Conservation (phyloP, 2,329 filamentous ascomycete genomes). For the Incumbomyces delicatus region DNA sequence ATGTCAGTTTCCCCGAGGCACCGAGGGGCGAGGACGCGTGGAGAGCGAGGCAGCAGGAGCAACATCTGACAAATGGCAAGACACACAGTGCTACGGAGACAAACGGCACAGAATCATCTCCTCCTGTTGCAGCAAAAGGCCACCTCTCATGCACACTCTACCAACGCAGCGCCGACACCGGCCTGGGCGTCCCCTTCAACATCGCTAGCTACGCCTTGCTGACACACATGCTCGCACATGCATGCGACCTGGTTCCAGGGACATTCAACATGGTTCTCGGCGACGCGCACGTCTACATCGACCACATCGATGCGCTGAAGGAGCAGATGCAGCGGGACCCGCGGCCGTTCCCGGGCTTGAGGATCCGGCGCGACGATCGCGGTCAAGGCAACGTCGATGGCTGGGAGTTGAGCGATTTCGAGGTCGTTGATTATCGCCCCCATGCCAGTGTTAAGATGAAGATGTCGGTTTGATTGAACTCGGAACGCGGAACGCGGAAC, state of each 20-base stretch:
- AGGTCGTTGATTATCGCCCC: constrained; percentile 77
- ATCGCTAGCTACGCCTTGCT: constrained; percentile 90
- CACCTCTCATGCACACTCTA: constrained; percentile 82
- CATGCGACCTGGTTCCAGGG: constrained; percentile 72
- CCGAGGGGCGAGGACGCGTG: constrained; percentile 18
- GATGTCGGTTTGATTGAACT: constrained; percentile 66
- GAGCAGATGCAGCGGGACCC: constrained; percentile 74
- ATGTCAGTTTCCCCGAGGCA: constrained; percentile 63
- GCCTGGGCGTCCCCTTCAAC: constrained; percentile 93
- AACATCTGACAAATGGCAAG: background rate
- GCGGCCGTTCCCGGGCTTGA: constrained; percentile 66
- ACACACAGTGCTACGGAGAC: background rate
- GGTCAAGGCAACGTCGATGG: constrained; percentile 85
- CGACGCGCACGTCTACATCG: constrained; percentile 90
- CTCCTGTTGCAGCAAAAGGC: constrained; percentile 45
- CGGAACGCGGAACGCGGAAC: too few relatives aligned
- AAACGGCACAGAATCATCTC: constrained; percentile 1
- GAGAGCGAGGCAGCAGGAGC: constrained; percentile 5
- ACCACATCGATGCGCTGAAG: constrained; percentile 81
- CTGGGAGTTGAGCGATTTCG: constrained; percentile 81
- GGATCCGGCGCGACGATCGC: constrained; percentile 57
- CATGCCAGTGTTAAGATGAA: constrained; percentile 95
- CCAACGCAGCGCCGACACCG: constrained; percentile 93
- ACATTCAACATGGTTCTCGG: constrained; percentile 93
- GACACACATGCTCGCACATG: constrained; percentile 89